phyloP scores from a whole-genome alignment of 129 eudicot species.

The Ambrosia artemisiifolia region DNA sequence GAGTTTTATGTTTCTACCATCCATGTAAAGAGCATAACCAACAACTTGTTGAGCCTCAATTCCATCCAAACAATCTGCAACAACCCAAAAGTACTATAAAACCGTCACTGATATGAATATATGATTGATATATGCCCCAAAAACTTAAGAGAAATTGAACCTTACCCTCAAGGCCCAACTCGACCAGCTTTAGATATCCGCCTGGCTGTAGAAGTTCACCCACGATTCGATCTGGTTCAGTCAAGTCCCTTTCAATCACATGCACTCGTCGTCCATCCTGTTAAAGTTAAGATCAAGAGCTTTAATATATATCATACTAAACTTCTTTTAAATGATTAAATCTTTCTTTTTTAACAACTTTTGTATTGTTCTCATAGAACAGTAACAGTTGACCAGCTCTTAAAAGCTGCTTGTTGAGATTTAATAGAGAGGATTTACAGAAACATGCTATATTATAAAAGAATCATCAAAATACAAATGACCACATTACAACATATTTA shows the following conservation, averaged over 20 bases:
- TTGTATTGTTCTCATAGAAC: slow-evolving; percentile 6
- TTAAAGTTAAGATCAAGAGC: not conserved
- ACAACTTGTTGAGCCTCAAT: slow-evolving; percentile 56
- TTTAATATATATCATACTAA: not conserved
- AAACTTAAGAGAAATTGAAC: not conserved
- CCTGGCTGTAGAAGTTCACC: slow-evolving; percentile 91
- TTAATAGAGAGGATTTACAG: no score
- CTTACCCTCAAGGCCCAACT: slow-evolving; percentile 77
- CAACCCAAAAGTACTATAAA: not conserved
- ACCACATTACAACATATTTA: no score
- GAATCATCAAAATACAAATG: no score
- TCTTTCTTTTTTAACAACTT: slow-evolving; percentile 6
- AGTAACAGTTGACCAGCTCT: not conserved
- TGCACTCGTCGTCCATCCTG: slow-evolving; percentile 79
- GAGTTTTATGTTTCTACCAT: slow-evolving; percentile 45
- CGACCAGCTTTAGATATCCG: slow-evolving; percentile 68
- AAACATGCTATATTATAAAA: no score
- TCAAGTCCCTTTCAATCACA: slow-evolving; percentile 77
- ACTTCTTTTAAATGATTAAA: not conserved
- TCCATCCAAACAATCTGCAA: slow-evolving; percentile 54
- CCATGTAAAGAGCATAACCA: slow-evolving; percentile 58
- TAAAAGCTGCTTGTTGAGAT: not conserved
- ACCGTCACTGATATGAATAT: not conserved
- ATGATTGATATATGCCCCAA: not conserved
- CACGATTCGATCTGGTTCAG: slow-evolving; percentile 69